Evolutionary conservation across 169 alveolate species (phyloP).

Genomic region (Plasmodium relictum): DNA sequence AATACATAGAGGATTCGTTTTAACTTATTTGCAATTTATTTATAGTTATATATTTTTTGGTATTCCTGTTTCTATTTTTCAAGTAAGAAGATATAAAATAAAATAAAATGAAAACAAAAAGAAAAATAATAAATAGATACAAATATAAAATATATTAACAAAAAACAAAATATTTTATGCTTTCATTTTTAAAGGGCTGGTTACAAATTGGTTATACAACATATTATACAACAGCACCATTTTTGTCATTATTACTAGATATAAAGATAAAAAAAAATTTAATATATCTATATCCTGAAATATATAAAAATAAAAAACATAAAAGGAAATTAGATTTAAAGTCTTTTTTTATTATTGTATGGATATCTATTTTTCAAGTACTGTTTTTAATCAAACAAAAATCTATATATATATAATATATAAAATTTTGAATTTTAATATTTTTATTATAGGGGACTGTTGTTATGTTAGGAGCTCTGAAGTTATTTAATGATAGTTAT

Average conservation of each 20-base stretch:
- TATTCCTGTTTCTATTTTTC: slow-evolving; percentile 96
- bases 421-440: not conserved
- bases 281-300: slow-evolving; percentile 94
- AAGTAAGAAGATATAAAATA: slow-evolving; percentile 42
- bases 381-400: not conserved
- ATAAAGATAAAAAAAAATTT: slow-evolving; percentile 92
- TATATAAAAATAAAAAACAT: slow-evolving; percentile 93
- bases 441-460: slow-evolving; percentile 94
- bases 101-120: too few relatives aligned
- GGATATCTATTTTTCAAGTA: slow-evolving; percentile 93
- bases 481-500: slow-evolving; percentile 92
- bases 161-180: not conserved
- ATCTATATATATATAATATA: not conserved
- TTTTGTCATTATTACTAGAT: slow-evolving; percentile 95
- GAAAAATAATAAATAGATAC: not conserved
- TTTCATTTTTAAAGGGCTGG: slow-evolving; percentile 90
- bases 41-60: slow-evolving; percentile 93
- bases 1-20: slow-evolving; percentile 96
- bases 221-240: slow-evolving; percentile 96
- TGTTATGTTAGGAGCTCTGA: slow-evolving; percentile 95
- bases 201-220: slow-evolving; percentile 98
- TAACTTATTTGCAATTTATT: slow-evolving; percentile 94
- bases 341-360: slow-evolving; percentile 96
- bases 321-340: slow-evolving; percentile 95
- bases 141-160: not conserved